Evolutionary conservation across 192 early-diverging fungal species (phyloP).

Genomic region (Dissophora ornata): DNA sequence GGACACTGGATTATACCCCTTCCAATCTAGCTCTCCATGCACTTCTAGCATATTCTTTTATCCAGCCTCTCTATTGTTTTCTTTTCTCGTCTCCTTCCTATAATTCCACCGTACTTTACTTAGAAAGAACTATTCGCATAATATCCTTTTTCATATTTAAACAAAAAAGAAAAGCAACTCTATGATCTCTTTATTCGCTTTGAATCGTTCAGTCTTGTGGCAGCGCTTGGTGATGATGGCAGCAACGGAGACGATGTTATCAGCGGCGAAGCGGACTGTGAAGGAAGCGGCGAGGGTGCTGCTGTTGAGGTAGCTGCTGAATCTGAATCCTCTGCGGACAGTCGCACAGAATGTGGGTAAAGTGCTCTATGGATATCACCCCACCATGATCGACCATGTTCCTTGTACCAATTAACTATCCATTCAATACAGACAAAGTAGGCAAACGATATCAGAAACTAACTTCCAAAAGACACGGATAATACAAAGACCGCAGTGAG

Average conservation of each 20-base stretch:
- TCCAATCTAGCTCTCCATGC: too few species aligned
- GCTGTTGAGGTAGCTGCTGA: constrained; percentile 9
- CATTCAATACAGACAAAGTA: too few species aligned
- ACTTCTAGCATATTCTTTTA: too few species aligned
- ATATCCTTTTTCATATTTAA: neutral
- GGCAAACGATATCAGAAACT: too few species aligned
- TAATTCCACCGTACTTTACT: neutral
- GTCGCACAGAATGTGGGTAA: constrained; percentile 63
- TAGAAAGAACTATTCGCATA: too few species aligned
- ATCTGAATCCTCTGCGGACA: constrained; percentile 4
- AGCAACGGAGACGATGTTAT: neutral
- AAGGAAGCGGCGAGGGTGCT: neutral
- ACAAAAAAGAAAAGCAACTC: neutral
- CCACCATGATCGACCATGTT: constrained; percentile 67
- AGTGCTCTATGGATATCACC: constrained; percentile 70
- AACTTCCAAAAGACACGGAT: too few species aligned
- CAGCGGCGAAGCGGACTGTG: constrained; percentile 3
- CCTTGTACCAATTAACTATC: constrained; percentile 70
- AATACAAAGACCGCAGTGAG: too few species aligned
- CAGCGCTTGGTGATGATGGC: neutral
- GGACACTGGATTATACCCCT: too few species aligned
- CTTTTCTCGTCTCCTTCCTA: neutral
- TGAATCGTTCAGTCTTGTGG: too few species aligned
- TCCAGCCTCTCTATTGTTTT: too few species aligned
- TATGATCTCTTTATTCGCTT: too few species aligned